A percentile compares a stretch with the other conserved stretches of the same genome.
Conservation (phyloP, 192 early-diverging fungal species). For the Radiomyces spectabilis region DNA sequence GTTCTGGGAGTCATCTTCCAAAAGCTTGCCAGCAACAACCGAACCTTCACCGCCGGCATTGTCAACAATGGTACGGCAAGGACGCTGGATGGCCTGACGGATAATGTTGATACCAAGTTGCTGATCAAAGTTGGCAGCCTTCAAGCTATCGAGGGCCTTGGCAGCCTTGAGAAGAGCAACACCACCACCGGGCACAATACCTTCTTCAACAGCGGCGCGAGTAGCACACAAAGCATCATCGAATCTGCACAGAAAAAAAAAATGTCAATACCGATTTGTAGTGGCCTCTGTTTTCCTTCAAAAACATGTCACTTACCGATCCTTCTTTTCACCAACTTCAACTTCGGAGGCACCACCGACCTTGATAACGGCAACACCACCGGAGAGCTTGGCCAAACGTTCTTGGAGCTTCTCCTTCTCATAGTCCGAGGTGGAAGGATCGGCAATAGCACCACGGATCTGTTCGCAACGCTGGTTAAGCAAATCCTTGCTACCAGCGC, state of each 20-base stretch:
- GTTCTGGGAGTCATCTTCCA: constrained; percentile 65
- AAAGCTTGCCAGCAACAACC: constrained; percentile 90
- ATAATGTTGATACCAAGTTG: constrained; percentile 96
- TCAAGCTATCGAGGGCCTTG: constrained; percentile 68
- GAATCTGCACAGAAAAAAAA: no score
- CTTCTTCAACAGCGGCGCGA: constrained; percentile 97
- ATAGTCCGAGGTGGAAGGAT: constrained; percentile 81
- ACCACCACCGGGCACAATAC: constrained; percentile 98
- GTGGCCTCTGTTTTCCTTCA: no score
- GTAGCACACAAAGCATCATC: constrained; percentile 97
- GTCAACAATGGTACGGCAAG: constrained; percentile 88
- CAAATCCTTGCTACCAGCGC: constrained; percentile 80
- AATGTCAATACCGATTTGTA: no score
- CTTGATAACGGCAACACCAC: constrained; percentile 98
- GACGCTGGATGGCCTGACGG: constrained; percentile 87
- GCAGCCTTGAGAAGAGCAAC: constrained; percentile 91
- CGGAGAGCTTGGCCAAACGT: constrained; percentile 93
- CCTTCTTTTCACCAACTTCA: constrained; percentile 99
- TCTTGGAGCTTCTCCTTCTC: constrained; percentile 99
- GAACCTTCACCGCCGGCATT: constrained; percentile 97
- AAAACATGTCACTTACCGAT: no score
- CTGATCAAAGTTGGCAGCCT: constrained; percentile 98
- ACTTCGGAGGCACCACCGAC: constrained; percentile 96
- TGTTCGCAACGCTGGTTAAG: constrained; percentile 93
- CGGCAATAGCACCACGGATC: constrained; percentile 84